Conservation (phyloP, 73 alveolate species). For the Stentor roeselii region DNA sequence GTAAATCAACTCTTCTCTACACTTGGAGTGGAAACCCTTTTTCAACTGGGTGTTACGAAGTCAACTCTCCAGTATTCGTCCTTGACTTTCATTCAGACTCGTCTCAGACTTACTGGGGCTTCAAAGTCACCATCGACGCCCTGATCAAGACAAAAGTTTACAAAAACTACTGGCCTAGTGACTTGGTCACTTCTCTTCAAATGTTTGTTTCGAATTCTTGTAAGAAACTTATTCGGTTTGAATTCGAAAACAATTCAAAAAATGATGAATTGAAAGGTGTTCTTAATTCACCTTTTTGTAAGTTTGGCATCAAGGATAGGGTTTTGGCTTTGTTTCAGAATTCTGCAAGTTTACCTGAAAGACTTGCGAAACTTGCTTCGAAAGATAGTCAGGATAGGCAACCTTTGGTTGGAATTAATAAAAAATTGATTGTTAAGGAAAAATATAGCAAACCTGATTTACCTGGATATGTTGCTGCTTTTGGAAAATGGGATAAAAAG, state of each 20-base stretch:
- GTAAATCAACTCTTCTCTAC: not conserved
- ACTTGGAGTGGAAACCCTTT: not conserved
- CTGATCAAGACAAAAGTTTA: not conserved
- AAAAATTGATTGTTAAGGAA: not conserved
- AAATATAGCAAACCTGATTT: not conserved
- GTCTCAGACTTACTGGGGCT: slow-evolving; percentile 21
- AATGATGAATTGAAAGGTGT: not conserved
- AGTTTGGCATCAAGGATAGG: slow-evolving; percentile 16
- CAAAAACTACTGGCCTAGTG: not conserved
- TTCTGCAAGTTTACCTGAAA: not conserved
- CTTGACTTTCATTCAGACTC: slow-evolving; percentile 10
- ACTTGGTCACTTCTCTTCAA: not conserved
- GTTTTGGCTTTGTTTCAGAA: not conserved
- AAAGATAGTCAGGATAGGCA: not conserved
- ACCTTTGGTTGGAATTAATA: not conserved
- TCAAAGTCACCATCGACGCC: not conserved
- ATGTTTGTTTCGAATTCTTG: not conserved
- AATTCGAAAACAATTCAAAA: not conserved
- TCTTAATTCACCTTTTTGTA: not conserved
- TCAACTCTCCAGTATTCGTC: not conserved
- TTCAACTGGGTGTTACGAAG: not conserved
- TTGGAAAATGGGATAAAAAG: not conserved
- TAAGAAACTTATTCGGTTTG: not conserved
- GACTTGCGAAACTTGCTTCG: not conserved
- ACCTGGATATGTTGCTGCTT: not conserved